These are phyloP conservation scores for Rhizopogon parksii DNA, from an alignment of 1,284 basidiomycete species.

Conservation along the genomic window DNA sequence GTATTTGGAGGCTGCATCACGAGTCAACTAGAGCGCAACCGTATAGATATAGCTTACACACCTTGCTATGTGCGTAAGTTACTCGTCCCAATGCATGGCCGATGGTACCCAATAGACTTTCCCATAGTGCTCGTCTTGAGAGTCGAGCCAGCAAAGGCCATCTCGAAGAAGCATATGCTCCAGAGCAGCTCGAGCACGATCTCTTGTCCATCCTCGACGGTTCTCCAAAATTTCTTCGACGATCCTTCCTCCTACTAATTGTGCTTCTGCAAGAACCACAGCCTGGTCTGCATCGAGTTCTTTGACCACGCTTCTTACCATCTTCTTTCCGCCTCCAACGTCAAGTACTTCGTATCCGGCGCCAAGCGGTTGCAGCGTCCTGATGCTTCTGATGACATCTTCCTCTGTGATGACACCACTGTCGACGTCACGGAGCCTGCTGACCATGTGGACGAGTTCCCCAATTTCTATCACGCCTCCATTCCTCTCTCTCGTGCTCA, in stretches of 20 bases:
- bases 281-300: slow-evolving; percentile 82
- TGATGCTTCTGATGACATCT: slow-evolving; percentile 82
- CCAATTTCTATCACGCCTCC: slow-evolving; percentile 89
- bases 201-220: slow-evolving; percentile 69
- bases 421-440: slow-evolving; percentile 63
- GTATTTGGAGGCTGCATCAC: neutral
- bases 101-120: slow-evolving; percentile 77
- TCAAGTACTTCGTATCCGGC: slow-evolving; percentile 85
- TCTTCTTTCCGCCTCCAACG: slow-evolving; percentile 55
- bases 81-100: slow-evolving; percentile 76
- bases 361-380: slow-evolving; percentile 80
- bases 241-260: slow-evolving; percentile 58
- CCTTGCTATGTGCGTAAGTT: slow-evolving; percentile 11
- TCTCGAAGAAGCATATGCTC: slow-evolving; percentile 88
- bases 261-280: slow-evolving; percentile 68
- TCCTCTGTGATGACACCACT: slow-evolving; percentile 69
- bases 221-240: slow-evolving; percentile 52
- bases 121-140: slow-evolving; percentile 63
- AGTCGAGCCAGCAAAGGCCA: slow-evolving; percentile 92
- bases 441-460: slow-evolving; percentile 77
- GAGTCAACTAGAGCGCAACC: neutral
- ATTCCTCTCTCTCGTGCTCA: slow-evolving; percentile 81
- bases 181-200: slow-evolving; percentile 71
- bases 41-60: neutral
- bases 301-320: slow-evolving; percentile 68